Percentiles rank a stretch among this genome's conserved stretches.
phyloP scores from a whole-genome alignment of 2,329 filamentous ascomycete genomes.

The Sclerotiophoma versabilis region DNA sequence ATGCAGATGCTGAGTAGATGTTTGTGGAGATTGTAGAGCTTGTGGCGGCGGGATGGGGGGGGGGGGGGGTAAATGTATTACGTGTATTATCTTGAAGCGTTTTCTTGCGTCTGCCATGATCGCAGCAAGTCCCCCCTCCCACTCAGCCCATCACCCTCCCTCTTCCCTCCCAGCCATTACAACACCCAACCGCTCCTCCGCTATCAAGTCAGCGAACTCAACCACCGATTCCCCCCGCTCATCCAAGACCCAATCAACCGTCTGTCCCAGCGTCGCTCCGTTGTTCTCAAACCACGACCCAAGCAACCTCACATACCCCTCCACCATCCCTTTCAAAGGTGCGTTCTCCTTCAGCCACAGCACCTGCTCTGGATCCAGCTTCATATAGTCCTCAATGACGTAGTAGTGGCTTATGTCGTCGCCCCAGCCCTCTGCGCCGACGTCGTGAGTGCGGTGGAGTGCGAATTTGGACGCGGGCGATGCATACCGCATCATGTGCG shows the following conservation, averaged over 20 bases:
- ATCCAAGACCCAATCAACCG: slow-evolving; percentile 62
- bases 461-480: slow-evolving; percentile 53
- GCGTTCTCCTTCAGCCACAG: slow-evolving; percentile 65
- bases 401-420: slow-evolving; percentile 70
- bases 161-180: slow-evolving; percentile 30
- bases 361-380: slow-evolving; percentile 67
- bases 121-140: too few relatives aligned
- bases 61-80: too few relatives aligned
- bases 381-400: slow-evolving; percentile 69
- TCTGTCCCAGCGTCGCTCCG: slow-evolving; percentile 68
- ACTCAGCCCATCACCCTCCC: neutral
- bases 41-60: too few relatives aligned
- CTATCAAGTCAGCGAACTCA: slow-evolving; percentile 69
- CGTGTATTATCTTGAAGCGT: too few relatives aligned
- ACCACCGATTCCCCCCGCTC: slow-evolving; percentile 62
- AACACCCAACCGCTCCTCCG: slow-evolving; percentile 76
- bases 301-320: slow-evolving; percentile 58
- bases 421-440: slow-evolving; percentile 68
- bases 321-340: slow-evolving; percentile 64
- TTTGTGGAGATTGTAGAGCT: neutral
- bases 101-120: too few relatives aligned
- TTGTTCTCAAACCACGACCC: slow-evolving; percentile 69
- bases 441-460: slow-evolving; percentile 58
- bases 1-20: neutral
- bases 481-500: slow-evolving; percentile 50